Conservation (phyloP, 129 eudicot genomes). For the Tagetes patula region DNA sequence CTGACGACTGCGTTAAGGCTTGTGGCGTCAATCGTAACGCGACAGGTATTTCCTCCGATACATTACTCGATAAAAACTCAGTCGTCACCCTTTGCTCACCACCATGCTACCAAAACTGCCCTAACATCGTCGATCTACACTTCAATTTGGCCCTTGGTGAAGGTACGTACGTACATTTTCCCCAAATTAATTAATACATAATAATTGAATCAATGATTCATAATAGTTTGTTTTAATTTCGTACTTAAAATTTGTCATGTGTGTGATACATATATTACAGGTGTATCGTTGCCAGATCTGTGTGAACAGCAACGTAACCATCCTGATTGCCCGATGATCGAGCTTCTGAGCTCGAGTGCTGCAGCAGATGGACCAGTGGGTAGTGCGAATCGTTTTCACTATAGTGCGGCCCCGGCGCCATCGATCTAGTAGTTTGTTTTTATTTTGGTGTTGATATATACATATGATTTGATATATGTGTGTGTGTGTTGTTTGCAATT, state of each 20-base stretch:
- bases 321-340: conserved; percentile 72
- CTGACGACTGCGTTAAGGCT: conserved; percentile 55
- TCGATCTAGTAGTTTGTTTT: conserved; percentile 18
- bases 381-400: conserved; percentile 10
- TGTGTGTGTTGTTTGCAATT: conserved; percentile 32
- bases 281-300: conserved; percentile 65
- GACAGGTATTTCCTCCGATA: conserved; percentile 73
- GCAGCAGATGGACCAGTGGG: conserved; percentile 48
- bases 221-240: neutral
- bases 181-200: neutral
- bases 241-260: neutral
- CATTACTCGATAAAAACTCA: conserved; percentile 55
- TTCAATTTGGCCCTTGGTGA: conserved; percentile 84
- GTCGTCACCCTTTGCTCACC: conserved; percentile 65
- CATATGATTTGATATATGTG: conserved; percentile 27
- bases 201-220: neutral
- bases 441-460: conserved; percentile 21
- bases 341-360: conserved; percentile 65
- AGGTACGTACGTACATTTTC: conserved; percentile 39
- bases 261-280: conserved; percentile 29
- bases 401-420: conserved; percentile 47
- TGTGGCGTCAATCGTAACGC: conserved; percentile 65
- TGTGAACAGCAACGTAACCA: conserved; percentile 60
- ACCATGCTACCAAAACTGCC: conserved; percentile 68
- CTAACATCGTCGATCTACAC: conserved; percentile 79